Evolutionary conservation across 495 filamentous ascomycete genomes (phyloP), one percentile per base, ranked within the genome.

Genomic region (Chaetomium cochliodes): DNA sequence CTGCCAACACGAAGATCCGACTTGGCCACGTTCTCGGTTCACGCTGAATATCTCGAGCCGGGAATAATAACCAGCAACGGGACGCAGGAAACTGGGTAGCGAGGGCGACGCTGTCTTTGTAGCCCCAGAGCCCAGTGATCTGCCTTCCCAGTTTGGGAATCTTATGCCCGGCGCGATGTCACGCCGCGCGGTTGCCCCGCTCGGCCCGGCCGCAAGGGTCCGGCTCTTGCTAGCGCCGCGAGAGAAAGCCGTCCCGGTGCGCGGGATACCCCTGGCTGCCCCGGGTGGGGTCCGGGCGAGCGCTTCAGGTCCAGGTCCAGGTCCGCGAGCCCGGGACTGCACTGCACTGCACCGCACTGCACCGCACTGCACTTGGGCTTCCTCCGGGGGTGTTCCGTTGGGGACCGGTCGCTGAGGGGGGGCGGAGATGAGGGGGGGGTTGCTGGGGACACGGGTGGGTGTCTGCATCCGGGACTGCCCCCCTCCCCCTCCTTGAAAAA

Each of bases 131-230:
- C 3, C n/a, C 44, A 51, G 22, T 28, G 23, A 11, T 25, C 33
- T 13, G 18, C 54, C 33, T 57, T 20, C 33, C 44, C 41, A n/a
- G 50, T 49, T 63, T 56, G 41, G 54, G 62, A 11, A 22, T 23
- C 52, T 25, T 28, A 20, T 6, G 46, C 25, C 62, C 63, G 57
- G 50, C 56, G 37, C 63, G 63, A 65, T 65, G 63, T 65, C 63
- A 65, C 63, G 23, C 39, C 6, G 30, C 16, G 20, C 63, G 41
- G 39, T n/a, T 20, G 18, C 41, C 53, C 52, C 53, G 42, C 52
- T 28, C 33, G 54, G 18, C 7, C 54, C 33, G 54, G 41, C 3
- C 42, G 56, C 56, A 58, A 22, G 23, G 33, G n/a, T n/a, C 22
- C 39, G 52, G 42, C 56, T 33, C 20, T 56, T 63, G 61, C 18